phyloP scores from a whole-genome alignment of 1,284 basidiomycete genomes.

The Cutaneotrichosporon sp. region DNA sequence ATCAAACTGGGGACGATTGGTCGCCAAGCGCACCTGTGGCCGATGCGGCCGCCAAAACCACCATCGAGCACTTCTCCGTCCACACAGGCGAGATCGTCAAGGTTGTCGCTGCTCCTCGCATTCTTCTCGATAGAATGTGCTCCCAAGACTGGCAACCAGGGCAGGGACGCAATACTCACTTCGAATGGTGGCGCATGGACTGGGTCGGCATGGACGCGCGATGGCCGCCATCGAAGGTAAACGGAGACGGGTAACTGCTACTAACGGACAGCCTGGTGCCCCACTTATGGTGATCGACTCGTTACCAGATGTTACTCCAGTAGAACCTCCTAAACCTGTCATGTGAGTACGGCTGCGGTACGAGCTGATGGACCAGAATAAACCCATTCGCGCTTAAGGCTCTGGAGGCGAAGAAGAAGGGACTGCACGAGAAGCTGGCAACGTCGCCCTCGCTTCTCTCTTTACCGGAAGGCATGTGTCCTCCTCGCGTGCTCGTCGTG shows the following conservation, averaged over 20 bases:
- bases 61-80: slow-evolving; percentile 35
- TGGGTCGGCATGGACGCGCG: slow-evolving; percentile 6
- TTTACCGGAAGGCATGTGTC: slow-evolving; percentile 9
- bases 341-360: slow-evolving; percentile 18
- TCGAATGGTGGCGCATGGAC: slow-evolving; percentile 15
- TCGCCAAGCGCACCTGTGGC: background rate
- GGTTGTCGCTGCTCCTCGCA: slow-evolving; percentile 7
- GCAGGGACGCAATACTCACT: background rate
- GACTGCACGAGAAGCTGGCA: slow-evolving; percentile 24
- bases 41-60: background rate
- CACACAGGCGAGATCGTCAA: slow-evolving; percentile 34
- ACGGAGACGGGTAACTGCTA: background rate
- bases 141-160: background rate
- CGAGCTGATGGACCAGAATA: slow-evolving; percentile 11
- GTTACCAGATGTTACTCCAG: slow-evolving; percentile 34
- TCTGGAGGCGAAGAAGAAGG: slow-evolving; percentile 10
- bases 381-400: slow-evolving; percentile 16
- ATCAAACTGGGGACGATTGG: no score
- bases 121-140: slow-evolving; percentile 7
- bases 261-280: slow-evolving; percentile 35
- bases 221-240: slow-evolving; percentile 24
- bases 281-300: slow-evolving; percentile 35
- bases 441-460: slow-evolving; percentile 33
- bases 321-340: slow-evolving; percentile 38
- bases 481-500: slow-evolving; percentile 28